Evolutionary conservation across 768 basidiomycete genomes (phyloP).

Genomic region (Boletus subcaerulescens): DNA sequence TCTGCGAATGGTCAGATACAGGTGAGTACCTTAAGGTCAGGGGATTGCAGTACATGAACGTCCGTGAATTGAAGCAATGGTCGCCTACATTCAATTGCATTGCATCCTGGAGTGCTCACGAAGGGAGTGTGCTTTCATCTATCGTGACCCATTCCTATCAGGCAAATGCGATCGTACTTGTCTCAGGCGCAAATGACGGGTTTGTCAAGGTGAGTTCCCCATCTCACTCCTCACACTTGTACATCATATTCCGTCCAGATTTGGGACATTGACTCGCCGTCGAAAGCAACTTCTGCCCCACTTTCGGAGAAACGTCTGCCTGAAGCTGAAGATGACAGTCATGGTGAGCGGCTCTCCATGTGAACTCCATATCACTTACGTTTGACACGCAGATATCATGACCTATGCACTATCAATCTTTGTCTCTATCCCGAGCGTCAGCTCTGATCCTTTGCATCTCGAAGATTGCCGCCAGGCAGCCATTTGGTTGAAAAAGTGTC

Average conservation of each 20-base stretch:
- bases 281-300: not conserved
- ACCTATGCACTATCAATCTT: conserved; percentile 81
- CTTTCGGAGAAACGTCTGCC: not conserved
- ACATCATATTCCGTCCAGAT: conserved; percentile 34
- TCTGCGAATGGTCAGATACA: conserved; percentile 68
- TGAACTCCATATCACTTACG: conserved; percentile 1
- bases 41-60: not conserved
- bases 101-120: conserved; percentile 79
- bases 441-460: conserved; percentile 57
- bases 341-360: conserved; percentile 13
- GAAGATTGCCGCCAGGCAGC: conserved; percentile 95
- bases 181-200: conserved; percentile 86
- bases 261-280: conserved; percentile 48
- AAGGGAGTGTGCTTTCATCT: conserved; percentile 81
- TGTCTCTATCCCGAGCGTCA: conserved; percentile 84
- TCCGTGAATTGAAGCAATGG: conserved; percentile 53
- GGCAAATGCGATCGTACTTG: conserved; percentile 34
- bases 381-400: conserved; percentile 54
- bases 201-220: conserved; percentile 65
- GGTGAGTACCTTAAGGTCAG: conserved; percentile 35
- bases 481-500: conserved; percentile 86
- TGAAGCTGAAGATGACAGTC: conserved; percentile 16
- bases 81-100: conserved; percentile 83
- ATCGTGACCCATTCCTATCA: conserved; percentile 45
- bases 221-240: not conserved